These are phyloP conservation scores for Trichoderma semiorbis DNA, from an alignment of 2,329 filamentous ascomycete genomes.

Conservation along the genomic window DNA sequence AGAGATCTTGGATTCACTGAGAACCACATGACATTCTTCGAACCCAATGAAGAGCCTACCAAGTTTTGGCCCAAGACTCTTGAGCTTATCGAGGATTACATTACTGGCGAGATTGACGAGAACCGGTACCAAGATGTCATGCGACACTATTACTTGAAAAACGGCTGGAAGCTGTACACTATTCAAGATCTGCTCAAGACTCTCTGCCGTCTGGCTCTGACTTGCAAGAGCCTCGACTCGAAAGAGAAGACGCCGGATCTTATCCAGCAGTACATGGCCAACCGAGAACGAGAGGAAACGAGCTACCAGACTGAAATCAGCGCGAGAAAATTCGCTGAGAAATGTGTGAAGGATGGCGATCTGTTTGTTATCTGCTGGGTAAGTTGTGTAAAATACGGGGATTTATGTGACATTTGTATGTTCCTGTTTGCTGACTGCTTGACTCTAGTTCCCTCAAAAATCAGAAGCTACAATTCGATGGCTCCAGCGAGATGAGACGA, in stretches of 20 bases:
- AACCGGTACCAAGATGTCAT: constrained; percentile 83
- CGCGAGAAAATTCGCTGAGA: constrained; percentile 87
- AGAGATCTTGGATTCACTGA: constrained; percentile 79
- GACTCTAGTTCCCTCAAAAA: constrained; percentile 59
- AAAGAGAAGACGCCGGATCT: constrained; percentile 95
- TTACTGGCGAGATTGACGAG: constrained; percentile 78
- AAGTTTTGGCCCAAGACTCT: constrained; percentile 85
- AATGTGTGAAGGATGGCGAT: constrained; percentile 87
- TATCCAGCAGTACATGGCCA: constrained; percentile 78
- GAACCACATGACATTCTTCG: constrained; percentile 76
- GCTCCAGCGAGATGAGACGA: constrained; percentile 64
- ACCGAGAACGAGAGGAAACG: constrained; percentile 77
- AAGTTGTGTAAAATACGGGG: constrained; percentile 42
- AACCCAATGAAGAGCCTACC: constrained; percentile 53
- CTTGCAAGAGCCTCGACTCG: constrained; percentile 78
- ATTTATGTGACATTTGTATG: background rate
- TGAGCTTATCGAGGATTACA: constrained; percentile 79
- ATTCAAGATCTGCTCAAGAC: constrained; percentile 84
- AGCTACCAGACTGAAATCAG: constrained; percentile 88
- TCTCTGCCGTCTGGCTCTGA: constrained; percentile 73
- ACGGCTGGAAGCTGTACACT: constrained; percentile 90
- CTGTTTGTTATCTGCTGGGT: constrained; percentile 89
- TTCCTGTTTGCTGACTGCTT: constrained; percentile 13
- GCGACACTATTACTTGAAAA: constrained; percentile 84
- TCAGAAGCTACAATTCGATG: constrained; percentile 69